Base-by-base conservation (phyloP, 2,329 filamentous ascomycete species). In the Neopestalotiopsis sp. region DNA sequence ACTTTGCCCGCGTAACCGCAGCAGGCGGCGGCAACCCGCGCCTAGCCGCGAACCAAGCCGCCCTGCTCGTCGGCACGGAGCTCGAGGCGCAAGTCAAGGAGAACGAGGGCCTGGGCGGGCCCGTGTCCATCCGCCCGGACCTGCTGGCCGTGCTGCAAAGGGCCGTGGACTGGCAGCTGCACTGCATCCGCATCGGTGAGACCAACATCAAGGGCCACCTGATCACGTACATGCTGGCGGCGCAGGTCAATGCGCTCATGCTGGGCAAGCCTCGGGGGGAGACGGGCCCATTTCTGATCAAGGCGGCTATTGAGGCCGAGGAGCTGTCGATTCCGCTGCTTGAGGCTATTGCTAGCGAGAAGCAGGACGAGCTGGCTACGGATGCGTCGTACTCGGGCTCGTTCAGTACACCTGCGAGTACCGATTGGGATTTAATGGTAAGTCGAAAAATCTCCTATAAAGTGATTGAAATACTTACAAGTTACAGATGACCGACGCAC, bases 21-120 rank as follows among this genome's bases (percentile, higher is more conserved):
- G 82, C 78, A 56, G 81, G 81, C 4, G 78, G 80, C 0, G 83
- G 83, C 66, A 79, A 86, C 71, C 84, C 84, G 74, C 76, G 80
- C 3, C 76, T 74, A 0, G 72, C 80, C 6, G 65, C 77, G 0
- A 75, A 78, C 32, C 79, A 84, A 7, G 76, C 80, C 0, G 72
- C 75, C 4, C 70, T 86, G 4, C 70, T 82, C 30, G 74, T 86
- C 12, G 74, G 77, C 0, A 70, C 80, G 0, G 86, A 87, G 67
- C 74, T 87, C 0, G 77, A 77, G 30, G 74, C 76, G 2, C 80
- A 83, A 56, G 58, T 85, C 0, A 74, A 79, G 61, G 84, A 87
- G 56, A 79, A 84, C 3, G 80, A 81, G 0, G 73, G 79, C 0
- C 68, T 85, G 0, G 79, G 79, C 0, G 79, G 79, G 0, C 78